Evolutionary conservation across 345 rosid species (phyloP), one percentile per base, ranked within the genome.

Genomic region (Dipteronia sinensis): DNA sequence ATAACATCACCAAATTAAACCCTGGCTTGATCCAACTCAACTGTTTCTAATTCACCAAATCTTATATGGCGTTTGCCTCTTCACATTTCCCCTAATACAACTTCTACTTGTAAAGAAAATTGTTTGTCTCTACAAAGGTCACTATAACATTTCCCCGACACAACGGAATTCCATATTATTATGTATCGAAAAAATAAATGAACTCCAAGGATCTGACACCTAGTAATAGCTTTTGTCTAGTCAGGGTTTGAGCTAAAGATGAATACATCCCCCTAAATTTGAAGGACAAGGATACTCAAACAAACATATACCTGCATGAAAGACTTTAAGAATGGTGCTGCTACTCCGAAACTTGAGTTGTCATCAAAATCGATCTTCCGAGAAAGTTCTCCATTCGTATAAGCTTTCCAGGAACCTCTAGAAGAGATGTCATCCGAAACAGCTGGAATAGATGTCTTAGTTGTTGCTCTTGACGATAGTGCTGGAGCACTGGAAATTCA

Each of bases 321-420:
- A 67, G 99, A 91, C 86, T 92, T 93, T 42, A 93, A 86, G 79
- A 94, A 87, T 47, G 97, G 97, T n/a, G 96, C 79, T 80, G 98
- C 95, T 63, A 91, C 97, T 25, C 97, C 88, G 67, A 90, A 90
- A 85, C 91, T 87, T 10, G 91, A 84, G 82, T 76, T 85, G 67
- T 88, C 94, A 47, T 89, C 94, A 82, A 89, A 83, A 83, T 93
- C 90, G 77, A 82, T 86, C 8, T 88, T 87, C 76, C 73, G 85
- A 56, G 98, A 91, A 78, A 84, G 84, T 77, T 91, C 95, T 44
- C 97, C 93, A 70, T 88, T 91, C 64, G 90, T 40, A 78, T 87
- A 93, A 82, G 92, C 86, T 63, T 82, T 90, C 91, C 93, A 90
- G 73, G 89, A 81, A 83, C 83, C 83, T 86, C 91, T 90, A 19